These are phyloP conservation scores for Cercophora samala DNA, from an alignment of 495 filamentous ascomycete species.

Conservation along the genomic window DNA sequence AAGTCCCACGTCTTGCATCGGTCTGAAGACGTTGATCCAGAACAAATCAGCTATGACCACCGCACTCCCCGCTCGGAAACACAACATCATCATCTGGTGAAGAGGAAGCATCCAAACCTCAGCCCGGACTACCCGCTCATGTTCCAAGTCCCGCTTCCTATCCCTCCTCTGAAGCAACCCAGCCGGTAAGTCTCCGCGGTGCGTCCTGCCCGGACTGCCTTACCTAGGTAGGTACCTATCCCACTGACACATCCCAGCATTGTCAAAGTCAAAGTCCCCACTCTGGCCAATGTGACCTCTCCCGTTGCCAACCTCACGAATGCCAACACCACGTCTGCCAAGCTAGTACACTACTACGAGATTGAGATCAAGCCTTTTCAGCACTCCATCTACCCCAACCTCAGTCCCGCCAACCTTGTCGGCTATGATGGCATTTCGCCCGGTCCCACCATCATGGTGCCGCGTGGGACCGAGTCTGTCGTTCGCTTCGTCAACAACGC, in stretches of 20 bases:
- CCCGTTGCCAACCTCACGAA: background rate
- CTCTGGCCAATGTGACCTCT: too few species aligned
- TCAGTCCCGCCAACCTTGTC: slow-evolving; percentile 40
- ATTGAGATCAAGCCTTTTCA: slow-evolving; percentile 44
- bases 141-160: slow-evolving; percentile 14
- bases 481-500: slow-evolving; percentile 50
- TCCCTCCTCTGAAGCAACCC: slow-evolving; percentile 14
- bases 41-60: too few species aligned
- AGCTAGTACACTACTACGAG: slow-evolving; percentile 26
- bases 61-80: too few species aligned
- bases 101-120: too few species aligned
- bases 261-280: too few species aligned
- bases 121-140: slow-evolving; percentile 10
- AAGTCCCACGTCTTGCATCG: too few species aligned
- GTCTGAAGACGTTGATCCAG: too few species aligned
- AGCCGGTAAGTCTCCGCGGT: background rate
- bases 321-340: background rate
- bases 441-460: slow-evolving; percentile 46
- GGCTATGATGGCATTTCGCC: slow-evolving; percentile 52
- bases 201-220: background rate
- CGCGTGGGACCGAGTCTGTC: slow-evolving; percentile 44
- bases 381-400: slow-evolving; percentile 43
- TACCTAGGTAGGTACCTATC: background rate
- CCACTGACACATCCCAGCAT: too few species aligned
- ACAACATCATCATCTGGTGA: too few species aligned